phyloP scores from a whole-genome alignment of 495 filamentous ascomycete species.

The Trichoderma gamsii region DNA sequence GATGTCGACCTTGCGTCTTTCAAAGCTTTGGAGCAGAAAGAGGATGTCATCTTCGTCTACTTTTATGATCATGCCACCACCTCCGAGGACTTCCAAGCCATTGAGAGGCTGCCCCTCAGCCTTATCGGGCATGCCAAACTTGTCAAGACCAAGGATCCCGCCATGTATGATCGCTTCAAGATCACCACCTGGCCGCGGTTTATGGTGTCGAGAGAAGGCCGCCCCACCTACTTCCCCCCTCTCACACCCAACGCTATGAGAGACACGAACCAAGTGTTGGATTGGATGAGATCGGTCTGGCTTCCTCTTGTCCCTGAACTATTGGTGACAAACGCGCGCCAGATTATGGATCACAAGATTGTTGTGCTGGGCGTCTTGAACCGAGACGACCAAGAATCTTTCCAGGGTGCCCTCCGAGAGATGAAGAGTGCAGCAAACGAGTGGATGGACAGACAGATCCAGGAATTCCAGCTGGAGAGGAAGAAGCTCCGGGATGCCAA shows the following conservation, averaged over 20 bases:
- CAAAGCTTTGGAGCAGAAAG: conserved; percentile 80
- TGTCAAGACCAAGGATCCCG: conserved; percentile 75
- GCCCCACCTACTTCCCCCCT: conserved; percentile 78
- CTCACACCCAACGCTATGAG: conserved; percentile 85
- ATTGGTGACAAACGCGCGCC: conserved; percentile 79
- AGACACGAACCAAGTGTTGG: conserved; percentile 69
- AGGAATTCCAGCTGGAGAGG: conserved; percentile 81
- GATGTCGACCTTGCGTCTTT: conserved; percentile 73
- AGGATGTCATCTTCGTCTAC: conserved; percentile 94
- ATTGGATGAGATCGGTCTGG: conserved; percentile 96
- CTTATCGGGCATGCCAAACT: conserved; percentile 87
- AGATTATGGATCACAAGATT: conserved; percentile 89
- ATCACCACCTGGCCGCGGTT: conserved; percentile 92
- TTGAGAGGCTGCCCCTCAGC: conserved; percentile 78
- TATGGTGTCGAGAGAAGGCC: conserved; percentile 80
- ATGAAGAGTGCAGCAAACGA: conserved; percentile 92
- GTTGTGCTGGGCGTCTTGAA: conserved; percentile 89
- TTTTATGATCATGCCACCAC: conserved; percentile 95
- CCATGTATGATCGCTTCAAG: conserved; percentile 74
- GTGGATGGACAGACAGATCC: conserved; percentile 94
- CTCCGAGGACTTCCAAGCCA: conserved; percentile 78
- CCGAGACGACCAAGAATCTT: conserved; percentile 72
- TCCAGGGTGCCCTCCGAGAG: conserved; percentile 71
- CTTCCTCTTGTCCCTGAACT: conserved; percentile 95
- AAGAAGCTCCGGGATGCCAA: conserved; percentile 91